These are phyloP conservation scores for Apiotrichum sp. DNA, from an alignment of 1,284 basidiomycete species.

Conservation along the genomic window DNA sequence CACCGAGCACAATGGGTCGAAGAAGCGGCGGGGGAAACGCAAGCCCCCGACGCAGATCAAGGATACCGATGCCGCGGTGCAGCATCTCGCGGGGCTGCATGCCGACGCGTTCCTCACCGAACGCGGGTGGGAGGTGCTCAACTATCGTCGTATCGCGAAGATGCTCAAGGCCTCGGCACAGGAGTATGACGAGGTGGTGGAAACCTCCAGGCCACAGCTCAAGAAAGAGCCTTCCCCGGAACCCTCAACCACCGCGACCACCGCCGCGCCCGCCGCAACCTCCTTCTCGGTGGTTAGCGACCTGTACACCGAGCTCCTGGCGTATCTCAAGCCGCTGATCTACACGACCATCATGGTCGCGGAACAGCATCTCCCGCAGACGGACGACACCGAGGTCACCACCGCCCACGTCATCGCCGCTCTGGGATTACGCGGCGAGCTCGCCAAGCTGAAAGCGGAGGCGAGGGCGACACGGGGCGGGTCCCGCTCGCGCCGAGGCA, in stretches of 20 bases:
- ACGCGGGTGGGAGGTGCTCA: constrained; percentile 23
- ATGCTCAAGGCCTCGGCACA: neutral
- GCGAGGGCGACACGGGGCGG: too few relatives aligned
- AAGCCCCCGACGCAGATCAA: neutral
- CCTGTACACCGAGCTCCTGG: constrained; percentile 18
- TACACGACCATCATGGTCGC: constrained; percentile 19
- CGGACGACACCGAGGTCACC: neutral
- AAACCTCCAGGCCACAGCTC: too few relatives aligned
- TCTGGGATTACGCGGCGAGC: constrained; percentile 1
- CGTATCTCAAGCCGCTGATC: constrained; percentile 18
- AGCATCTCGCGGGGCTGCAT: neutral
- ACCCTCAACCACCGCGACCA: neutral
- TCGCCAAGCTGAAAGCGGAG: neutral
- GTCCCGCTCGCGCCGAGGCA: too few relatives aligned
- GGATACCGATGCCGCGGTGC: neutral
- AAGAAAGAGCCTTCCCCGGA: neutral
- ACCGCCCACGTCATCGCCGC: neutral
- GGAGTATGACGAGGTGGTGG: neutral
- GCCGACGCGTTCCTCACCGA: neutral
- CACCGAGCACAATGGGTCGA: neutral
- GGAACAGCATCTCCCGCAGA: constrained; percentile 8
- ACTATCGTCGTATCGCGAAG: constrained; percentile 11
- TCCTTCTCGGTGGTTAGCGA: constrained; percentile 16
- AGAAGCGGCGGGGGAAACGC: neutral
- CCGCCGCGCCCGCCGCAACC: neutral